Conservation (phyloP, 768 basidiomycete species). For the Podaxis mareebaensis region DNA sequence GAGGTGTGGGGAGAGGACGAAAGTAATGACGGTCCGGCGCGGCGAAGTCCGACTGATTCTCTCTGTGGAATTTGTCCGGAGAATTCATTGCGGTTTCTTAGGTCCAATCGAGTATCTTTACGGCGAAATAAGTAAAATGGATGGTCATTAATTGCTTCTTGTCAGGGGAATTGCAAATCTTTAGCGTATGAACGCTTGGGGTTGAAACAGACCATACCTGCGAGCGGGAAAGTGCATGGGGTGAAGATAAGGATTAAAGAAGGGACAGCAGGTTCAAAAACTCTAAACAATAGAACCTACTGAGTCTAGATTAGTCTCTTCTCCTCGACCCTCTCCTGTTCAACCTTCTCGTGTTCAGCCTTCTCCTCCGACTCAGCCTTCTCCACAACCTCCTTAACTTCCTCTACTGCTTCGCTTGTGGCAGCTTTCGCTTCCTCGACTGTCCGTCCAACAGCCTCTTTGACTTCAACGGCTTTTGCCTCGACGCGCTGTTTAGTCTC, state of each 20-base stretch:
- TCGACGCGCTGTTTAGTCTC: conserved; percentile 21
- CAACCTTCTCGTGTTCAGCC: conserved; percentile 23
- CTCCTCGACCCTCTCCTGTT: conserved; percentile 21
- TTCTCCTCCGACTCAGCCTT: conserved; percentile 23
- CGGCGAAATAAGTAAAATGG: neutral
- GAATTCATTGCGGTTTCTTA: neutral
- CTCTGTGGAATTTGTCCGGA: neutral
- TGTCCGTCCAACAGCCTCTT: conserved; percentile 28
- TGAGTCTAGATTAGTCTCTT: conserved; percentile 14
- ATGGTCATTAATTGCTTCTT: neutral
- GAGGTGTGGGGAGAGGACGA: neutral
- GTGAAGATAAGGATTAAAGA: neutral
- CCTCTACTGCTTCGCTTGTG: conserved; percentile 18
- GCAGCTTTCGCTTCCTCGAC: conserved; percentile 12
- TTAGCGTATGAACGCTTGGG: neutral
- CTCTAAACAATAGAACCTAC: neutral
- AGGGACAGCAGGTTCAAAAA: neutral
- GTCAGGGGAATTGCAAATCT: neutral
- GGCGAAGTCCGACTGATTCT: neutral
- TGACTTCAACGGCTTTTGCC: conserved; percentile 24
- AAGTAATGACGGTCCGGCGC: neutral
- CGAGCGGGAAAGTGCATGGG: neutral
- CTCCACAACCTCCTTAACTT: conserved; percentile 18
- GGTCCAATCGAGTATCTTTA: neutral
- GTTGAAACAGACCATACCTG: neutral